Conservation (phyloP, 148 eudicot genomes). For the Fagopyrum tataricum region DNA sequence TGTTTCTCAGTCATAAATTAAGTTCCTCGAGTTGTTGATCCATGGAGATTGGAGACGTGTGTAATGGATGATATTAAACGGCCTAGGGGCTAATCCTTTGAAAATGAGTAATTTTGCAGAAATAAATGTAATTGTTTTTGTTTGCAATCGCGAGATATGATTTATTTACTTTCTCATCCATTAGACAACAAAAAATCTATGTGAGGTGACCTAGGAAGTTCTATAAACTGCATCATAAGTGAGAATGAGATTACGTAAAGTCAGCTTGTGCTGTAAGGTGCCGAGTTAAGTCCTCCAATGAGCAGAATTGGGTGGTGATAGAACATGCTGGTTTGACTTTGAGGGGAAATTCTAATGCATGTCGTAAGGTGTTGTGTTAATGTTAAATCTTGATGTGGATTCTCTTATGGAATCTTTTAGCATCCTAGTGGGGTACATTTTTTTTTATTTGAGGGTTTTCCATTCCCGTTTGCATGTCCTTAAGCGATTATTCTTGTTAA, state of each 20-base stretch:
- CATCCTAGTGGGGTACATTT: neutral
- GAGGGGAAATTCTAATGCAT: neutral
- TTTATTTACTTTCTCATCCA: neutral
- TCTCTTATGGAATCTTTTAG: neutral
- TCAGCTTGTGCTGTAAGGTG: neutral
- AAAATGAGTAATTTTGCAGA: neutral
- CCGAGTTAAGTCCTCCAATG: too few relatives aligned
- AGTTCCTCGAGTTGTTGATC: neutral
- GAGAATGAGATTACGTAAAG: neutral
- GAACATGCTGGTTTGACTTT: neutral
- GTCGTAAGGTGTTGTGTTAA: too few relatives aligned
- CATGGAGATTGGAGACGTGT: neutral
- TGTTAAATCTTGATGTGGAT: neutral
- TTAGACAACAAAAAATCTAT: neutral
- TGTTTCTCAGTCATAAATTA: neutral
- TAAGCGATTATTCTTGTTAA: neutral
- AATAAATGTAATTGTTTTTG: neutral
- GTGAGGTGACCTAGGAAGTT: neutral
- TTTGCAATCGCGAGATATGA: neutral
- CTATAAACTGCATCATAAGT: neutral
- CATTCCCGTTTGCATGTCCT: neutral
- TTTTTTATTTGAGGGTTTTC: neutral
- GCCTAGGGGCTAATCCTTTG: neutral
- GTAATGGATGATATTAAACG: neutral
- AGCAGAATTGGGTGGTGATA: neutral